These are phyloP conservation scores for Neonothopanus nambi DNA, from an alignment of 1,284 basidiomycete species.

Conservation along the genomic window DNA sequence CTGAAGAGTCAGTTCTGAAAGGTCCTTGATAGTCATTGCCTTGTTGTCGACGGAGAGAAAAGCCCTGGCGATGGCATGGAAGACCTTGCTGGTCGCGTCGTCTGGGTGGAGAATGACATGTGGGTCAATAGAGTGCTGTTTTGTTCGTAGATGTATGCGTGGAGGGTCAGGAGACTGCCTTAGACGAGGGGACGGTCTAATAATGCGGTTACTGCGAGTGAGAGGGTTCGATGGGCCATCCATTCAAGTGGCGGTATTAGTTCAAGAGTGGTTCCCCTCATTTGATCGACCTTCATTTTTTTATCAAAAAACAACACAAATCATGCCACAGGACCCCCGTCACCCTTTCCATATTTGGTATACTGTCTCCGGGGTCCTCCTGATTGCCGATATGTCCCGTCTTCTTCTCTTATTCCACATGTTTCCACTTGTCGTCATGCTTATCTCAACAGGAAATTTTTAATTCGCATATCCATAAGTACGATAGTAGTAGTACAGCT, in stretches of 20 bases:
- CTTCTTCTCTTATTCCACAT: not conserved
- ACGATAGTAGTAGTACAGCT: too few species aligned
- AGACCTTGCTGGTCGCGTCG: slow-evolving; percentile 67
- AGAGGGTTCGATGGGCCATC: slow-evolving; percentile 8
- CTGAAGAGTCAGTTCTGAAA: slow-evolving; percentile 65
- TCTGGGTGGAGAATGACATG: slow-evolving; percentile 69
- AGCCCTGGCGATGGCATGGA: slow-evolving; percentile 67
- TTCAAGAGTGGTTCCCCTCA: too few species aligned
- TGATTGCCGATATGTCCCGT: too few species aligned
- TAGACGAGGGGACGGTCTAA: slow-evolving; percentile 16
- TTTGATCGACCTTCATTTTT: too few species aligned
- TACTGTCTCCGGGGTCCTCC: too few species aligned
- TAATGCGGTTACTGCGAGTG: slow-evolving; percentile 13
- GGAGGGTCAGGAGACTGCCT: slow-evolving; percentile 18
- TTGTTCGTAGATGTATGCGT: too few species aligned
- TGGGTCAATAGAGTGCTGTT: slow-evolving; percentile 53
- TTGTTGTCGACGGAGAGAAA: slow-evolving; percentile 75
- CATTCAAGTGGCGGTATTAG: not conserved
- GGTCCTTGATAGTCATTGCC: slow-evolving; percentile 81
- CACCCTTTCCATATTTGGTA: too few species aligned
- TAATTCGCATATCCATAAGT: too few species aligned
- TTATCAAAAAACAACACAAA: too few species aligned
- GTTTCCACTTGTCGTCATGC: too few species aligned
- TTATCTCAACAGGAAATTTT: too few species aligned
- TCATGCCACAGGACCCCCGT: too few species aligned